Conservation (phyloP, 2,329 filamentous ascomycete species). For the Exophiala aquamarina region DNA sequence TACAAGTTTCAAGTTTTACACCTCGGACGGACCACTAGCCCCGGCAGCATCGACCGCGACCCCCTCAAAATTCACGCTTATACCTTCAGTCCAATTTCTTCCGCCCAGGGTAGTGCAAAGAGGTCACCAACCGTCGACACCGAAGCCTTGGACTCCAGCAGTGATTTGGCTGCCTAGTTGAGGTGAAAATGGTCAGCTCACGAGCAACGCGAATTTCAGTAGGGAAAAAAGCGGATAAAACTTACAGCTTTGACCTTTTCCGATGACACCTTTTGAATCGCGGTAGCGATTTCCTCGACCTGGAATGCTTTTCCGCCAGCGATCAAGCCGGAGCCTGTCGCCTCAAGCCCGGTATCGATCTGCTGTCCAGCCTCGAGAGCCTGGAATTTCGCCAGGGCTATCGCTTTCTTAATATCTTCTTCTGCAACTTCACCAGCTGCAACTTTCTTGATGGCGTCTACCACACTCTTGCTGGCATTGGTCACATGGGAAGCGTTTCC, state of each 20-base stretch:
- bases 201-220: conserved; percentile 20
- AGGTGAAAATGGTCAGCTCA: no score
- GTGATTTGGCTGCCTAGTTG: conserved; percentile 75
- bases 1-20: conserved; percentile 18
- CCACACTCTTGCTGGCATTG: conserved; percentile 71
- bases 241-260: conserved; percentile 81
- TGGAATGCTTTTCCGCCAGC: conserved; percentile 81
- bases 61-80: conserved; percentile 50
- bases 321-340: conserved; percentile 81
- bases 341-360: conserved; percentile 72
- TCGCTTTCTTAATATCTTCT: conserved; percentile 88
- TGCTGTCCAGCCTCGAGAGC: conserved; percentile 80
- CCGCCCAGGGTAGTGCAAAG: conserved; percentile 84
- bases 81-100: conserved; percentile 91
- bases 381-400: conserved; percentile 90
- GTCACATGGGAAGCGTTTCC: conserved; percentile 73
- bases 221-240: conserved; percentile 13
- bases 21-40: background rate
- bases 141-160: conserved; percentile 84
- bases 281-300: conserved; percentile 75
- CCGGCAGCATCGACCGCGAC: conserved; percentile 2
- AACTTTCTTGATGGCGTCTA: conserved; percentile 79
- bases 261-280: conserved; percentile 75
- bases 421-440: conserved; percentile 72
- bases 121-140: conserved; percentile 90